phyloP scores from a whole-genome alignment of 345 rosid species.

The Camelina neglecta region DNA sequence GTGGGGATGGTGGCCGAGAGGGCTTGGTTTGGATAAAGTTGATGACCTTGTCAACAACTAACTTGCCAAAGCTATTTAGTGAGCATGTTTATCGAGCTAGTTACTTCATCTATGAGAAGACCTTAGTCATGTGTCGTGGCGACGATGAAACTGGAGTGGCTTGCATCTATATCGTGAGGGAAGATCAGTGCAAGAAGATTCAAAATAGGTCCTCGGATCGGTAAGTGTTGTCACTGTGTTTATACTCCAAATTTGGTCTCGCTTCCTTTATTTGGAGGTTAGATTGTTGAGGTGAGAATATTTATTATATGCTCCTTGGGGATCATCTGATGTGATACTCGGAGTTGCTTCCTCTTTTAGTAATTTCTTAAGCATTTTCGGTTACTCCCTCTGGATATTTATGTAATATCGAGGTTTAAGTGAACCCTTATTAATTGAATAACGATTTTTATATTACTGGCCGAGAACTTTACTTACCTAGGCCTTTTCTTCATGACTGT shows the following conservation, averaged over 20 bases:
- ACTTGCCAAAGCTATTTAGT: not conserved
- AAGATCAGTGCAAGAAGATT: conserved; percentile 13
- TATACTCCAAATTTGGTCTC: conserved; percentile 17
- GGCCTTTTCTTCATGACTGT: no score
- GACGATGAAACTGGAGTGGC: not conserved
- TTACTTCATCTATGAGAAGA: conserved; percentile 25
- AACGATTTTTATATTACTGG: no score
- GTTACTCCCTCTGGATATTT: no score
- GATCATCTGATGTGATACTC: no score
- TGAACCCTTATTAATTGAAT: no score
- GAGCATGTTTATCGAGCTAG: not conserved
- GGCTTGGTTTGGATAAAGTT: conserved; percentile 15
- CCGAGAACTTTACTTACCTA: no score
- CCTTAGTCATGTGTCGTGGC: conserved; percentile 2
- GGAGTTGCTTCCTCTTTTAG: no score
- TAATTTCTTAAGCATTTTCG: no score
- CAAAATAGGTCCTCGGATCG: not conserved
- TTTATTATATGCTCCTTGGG: no score
- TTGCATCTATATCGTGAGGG: conserved; percentile 18
- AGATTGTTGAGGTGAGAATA: not conserved
- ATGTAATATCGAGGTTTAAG: no score
- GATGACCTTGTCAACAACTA: conserved; percentile 1
- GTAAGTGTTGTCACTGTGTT: not conserved
- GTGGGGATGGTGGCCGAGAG: not conserved
- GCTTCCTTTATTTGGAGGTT: not conserved